These are phyloP conservation scores for Vaccinium vitisidaea DNA, from an alignment of 148 eudicot species.

Conservation along the genomic window DNA sequence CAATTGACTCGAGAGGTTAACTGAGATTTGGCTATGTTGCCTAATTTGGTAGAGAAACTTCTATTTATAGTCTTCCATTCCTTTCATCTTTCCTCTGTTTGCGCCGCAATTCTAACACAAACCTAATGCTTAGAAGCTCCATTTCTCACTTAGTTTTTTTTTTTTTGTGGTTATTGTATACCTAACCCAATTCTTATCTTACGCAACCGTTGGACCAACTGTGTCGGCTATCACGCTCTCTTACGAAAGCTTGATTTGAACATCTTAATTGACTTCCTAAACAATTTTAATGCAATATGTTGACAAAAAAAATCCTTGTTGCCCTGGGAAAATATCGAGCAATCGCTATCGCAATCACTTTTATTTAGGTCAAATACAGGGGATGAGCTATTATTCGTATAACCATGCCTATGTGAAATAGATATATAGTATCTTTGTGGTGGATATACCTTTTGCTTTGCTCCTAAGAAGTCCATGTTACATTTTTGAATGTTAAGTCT, in stretches of 20 bases:
- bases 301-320: background rate
- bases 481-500: background rate
- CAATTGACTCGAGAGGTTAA: background rate
- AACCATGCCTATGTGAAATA: background rate
- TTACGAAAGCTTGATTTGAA: constrained; percentile 1
- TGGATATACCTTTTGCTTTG: constrained; percentile 1
- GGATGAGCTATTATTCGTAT: background rate
- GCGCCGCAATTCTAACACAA: constrained; percentile 11
- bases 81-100: constrained; percentile 3
- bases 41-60: background rate
- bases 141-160: too few relatives aligned
- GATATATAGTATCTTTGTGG: background rate
- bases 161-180: too few relatives aligned
- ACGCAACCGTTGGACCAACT: background rate
- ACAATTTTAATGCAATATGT: background rate
- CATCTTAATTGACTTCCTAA: background rate
- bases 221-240: background rate
- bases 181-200: too few relatives aligned
- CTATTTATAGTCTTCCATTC: background rate
- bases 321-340: background rate
- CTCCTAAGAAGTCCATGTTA: background rate
- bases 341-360: background rate
- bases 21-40: background rate
- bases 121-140: background rate
- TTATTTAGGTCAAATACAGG: background rate